Conservation (phyloP, 148 eudicot species). For the Chenopodium suecicum region DNA sequence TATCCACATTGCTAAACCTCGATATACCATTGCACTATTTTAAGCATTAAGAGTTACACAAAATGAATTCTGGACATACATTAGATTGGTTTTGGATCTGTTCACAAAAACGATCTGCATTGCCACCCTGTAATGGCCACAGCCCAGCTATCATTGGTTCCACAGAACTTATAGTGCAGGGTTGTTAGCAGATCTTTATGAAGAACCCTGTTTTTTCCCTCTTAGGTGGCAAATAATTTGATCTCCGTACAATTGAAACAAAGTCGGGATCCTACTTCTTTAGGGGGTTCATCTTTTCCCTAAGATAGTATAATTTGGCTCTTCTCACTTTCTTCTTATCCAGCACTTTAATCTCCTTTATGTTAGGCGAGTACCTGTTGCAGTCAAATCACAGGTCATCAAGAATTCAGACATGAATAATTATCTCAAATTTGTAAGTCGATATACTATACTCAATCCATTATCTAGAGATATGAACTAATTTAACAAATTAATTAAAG, state of each 20-base stretch:
- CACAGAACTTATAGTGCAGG: background rate
- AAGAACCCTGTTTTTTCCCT: background rate
- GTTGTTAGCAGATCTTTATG: background rate
- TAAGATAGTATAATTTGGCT: slow-evolving; percentile 91
- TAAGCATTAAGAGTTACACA: background rate
- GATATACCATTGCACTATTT: background rate
- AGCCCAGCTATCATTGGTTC: background rate
- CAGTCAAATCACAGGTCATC: slow-evolving; percentile 12
- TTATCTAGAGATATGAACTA: background rate
- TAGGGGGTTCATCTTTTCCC: slow-evolving; percentile 76
- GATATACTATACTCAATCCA: background rate
- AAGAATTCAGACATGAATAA: background rate
- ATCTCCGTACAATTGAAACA: slow-evolving; percentile 11
- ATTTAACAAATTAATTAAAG: background rate
- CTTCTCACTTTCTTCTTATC: slow-evolving; percentile 92
- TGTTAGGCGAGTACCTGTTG: slow-evolving; percentile 86
- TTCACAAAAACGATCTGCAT: background rate
- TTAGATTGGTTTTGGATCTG: background rate
- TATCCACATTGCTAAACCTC: background rate
- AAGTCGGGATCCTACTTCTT: slow-evolving; percentile 37
- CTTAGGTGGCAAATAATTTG: no score
- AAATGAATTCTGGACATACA: background rate
- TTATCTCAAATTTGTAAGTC: no score
- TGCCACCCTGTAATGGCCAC: background rate
- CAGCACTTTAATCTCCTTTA: slow-evolving; percentile 83